Evolutionary conservation across 371 early-diverging fungal species (phyloP).

Genomic region (Dipsacomyces acuminosporus): DNA sequence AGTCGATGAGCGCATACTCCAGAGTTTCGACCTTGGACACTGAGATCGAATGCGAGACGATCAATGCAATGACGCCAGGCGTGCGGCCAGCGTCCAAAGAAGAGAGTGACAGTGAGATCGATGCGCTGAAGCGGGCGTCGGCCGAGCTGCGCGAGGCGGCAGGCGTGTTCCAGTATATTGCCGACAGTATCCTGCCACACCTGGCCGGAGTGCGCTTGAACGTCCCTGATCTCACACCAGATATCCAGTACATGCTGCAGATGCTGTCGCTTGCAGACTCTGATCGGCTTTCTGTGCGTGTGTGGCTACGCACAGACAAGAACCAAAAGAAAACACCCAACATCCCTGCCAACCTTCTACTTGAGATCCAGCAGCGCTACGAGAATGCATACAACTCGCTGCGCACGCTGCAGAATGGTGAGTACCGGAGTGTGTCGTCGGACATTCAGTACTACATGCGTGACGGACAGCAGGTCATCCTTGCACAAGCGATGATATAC

Average conservation of each 20-base stretch:
- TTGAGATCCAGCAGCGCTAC: conserved; percentile 46
- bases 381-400: conserved; percentile 25
- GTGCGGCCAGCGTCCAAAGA: conserved; percentile 10
- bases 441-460: conserved; percentile 45
- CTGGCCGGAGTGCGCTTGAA: conserved; percentile 18
- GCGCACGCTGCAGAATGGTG: conserved; percentile 39
- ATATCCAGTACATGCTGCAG: conserved; percentile 46
- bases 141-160: conserved; percentile 47
- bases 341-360: conserved; percentile 40
- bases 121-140: conserved; percentile 41
- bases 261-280: conserved; percentile 48
- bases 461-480: conserved; percentile 42
- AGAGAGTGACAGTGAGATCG: conserved; percentile 34
- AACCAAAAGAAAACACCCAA: conserved; percentile 38
- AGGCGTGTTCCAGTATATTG: conserved; percentile 39
- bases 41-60: conserved; percentile 40
- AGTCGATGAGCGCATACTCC: conserved; percentile 42
- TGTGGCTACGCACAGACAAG: conserved; percentile 41
- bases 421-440: conserved; percentile 35
- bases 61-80: conserved; percentile 42
- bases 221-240: conserved; percentile 44
- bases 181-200: conserved; percentile 29
- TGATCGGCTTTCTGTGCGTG: conserved; percentile 45
- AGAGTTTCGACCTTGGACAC: conserved; percentile 38
- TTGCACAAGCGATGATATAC: conserved; percentile 46